phyloP scores from a whole-genome alignment of 2,329 filamentous ascomycete species.

The Sporothrix protearum region DNA sequence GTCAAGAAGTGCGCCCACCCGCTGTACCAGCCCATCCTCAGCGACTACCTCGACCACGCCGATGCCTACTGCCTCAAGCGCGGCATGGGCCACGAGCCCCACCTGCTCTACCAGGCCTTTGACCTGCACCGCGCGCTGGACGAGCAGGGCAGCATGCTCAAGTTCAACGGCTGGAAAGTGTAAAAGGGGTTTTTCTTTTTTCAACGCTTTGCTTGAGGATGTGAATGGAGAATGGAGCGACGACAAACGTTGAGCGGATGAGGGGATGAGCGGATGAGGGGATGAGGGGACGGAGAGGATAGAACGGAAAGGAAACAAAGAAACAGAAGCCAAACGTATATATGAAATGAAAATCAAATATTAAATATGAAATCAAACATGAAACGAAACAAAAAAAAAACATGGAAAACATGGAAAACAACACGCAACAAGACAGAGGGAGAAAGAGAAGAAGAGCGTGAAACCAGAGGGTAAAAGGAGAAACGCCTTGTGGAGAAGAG shows the following conservation, averaged over 20 bases:
- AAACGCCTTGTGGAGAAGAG: neutral
- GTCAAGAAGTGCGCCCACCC: constrained; percentile 85
- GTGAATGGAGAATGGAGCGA: neutral
- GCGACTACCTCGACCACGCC: constrained; percentile 79
- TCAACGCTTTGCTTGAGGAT: neutral
- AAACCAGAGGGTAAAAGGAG: neutral
- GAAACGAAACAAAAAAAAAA: neutral
- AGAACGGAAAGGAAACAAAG: neutral
- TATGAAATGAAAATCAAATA: neutral
- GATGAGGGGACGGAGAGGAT: no score
- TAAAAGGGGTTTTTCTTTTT: constrained; percentile 15
- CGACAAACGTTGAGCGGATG: no score
- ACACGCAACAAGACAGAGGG: no score
- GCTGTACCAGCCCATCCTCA: constrained; percentile 76
- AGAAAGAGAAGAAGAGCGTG: neutral
- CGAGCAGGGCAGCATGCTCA: constrained; percentile 81
- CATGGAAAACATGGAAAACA: neutral
- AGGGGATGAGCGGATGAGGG: no score
- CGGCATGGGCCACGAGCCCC: constrained; percentile 87
- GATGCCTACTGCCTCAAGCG: constrained; percentile 82
- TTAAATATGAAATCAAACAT: neutral
- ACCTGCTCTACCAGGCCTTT: constrained; percentile 79
- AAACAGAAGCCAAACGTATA: constrained; percentile 7
- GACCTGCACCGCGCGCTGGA: constrained; percentile 83
- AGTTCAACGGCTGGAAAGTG: constrained; percentile 57